Evolutionary conservation across 176 grass and related monocot genomes (phyloP).

Genomic region (Lolium rigidum): DNA sequence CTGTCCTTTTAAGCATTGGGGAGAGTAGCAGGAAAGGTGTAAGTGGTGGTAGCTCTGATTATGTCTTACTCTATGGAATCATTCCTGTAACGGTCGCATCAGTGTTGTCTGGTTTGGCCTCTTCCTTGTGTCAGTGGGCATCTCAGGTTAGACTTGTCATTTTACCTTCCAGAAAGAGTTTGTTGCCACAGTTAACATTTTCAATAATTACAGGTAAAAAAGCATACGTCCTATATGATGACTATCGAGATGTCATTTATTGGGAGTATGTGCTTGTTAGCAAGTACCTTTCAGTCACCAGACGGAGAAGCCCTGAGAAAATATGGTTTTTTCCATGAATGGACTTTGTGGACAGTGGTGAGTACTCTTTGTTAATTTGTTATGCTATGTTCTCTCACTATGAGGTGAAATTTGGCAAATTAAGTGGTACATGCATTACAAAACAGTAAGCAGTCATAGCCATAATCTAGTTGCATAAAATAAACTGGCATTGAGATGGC

Average conservation of each 20-base stretch:
- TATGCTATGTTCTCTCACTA: slow-evolving; percentile 16
- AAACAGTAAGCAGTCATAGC: not conserved
- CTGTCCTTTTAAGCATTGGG: slow-evolving; percentile 84
- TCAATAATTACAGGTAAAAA: slow-evolving; percentile 80
- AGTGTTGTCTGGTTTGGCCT: slow-evolving; percentile 85
- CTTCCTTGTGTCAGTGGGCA: slow-evolving; percentile 94
- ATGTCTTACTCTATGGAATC: slow-evolving; percentile 83
- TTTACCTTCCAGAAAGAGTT: slow-evolving; percentile 40
- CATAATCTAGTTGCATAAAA: slow-evolving; percentile 24
- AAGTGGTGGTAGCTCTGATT: slow-evolving; percentile 53
- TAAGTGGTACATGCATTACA: not conserved
- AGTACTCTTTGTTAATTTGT: slow-evolving; percentile 43
- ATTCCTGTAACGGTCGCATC: slow-evolving; percentile 89
- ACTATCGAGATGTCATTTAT: slow-evolving; percentile 99
- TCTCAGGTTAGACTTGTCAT: slow-evolving; percentile 70
- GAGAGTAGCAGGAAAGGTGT: slow-evolving; percentile 72
- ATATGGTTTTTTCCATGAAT: slow-evolving; percentile 91
- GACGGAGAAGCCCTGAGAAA: slow-evolving; percentile 89
- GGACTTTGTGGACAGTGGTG: slow-evolving; percentile 85
- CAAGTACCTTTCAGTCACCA: slow-evolving; percentile 82
- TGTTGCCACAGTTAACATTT: slow-evolving; percentile 37
- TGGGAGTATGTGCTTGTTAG: slow-evolving; percentile 84
- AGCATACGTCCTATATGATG: slow-evolving; percentile 97
- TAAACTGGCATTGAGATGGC: slow-evolving; percentile 14
- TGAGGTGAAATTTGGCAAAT: not conserved